Conservation (phyloP, 768 basidiomycete species). For the Amanita subjunquillea region DNA sequence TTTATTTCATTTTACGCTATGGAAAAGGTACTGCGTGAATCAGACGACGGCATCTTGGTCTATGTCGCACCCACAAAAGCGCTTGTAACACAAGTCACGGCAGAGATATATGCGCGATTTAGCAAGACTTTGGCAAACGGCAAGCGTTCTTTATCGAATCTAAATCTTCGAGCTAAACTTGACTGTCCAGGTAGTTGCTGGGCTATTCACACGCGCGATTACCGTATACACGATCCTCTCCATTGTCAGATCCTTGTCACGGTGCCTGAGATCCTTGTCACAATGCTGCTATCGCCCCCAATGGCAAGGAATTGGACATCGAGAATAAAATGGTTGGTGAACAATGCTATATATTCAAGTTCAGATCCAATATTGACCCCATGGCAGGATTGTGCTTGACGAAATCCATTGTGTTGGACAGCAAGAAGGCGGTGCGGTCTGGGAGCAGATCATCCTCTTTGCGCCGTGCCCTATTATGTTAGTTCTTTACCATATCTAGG, state of each 20-base stretch:
- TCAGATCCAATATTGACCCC: neutral
- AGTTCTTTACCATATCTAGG: conserved; percentile 11
- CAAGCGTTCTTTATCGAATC: conserved; percentile 16
- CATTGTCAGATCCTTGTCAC: conserved; percentile 69
- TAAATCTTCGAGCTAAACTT: neutral
- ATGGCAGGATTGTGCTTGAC: conserved; percentile 52
- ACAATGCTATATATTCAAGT: neutral
- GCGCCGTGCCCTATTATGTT: conserved; percentile 68
- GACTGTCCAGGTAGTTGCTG: conserved; percentile 39
- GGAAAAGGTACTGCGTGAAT: conserved; percentile 52
- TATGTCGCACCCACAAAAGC: conserved; percentile 75
- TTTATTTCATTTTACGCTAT: conserved; percentile 75
- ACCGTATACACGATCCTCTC: conserved; percentile 48
- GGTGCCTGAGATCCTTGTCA: conserved; percentile 61
- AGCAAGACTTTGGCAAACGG: conserved; percentile 36
- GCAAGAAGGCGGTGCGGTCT: conserved; percentile 57
- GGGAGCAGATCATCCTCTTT: conserved; percentile 67
- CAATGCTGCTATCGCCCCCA: conserved; percentile 59
- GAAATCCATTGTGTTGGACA: conserved; percentile 64
- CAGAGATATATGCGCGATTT: conserved; percentile 66
- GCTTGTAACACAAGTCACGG: conserved; percentile 59
- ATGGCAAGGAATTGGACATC: conserved; percentile 54
- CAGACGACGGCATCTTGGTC: conserved; percentile 58
- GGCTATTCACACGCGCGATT: conserved; percentile 60
- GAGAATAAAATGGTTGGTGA: conserved; percentile 42